Conservation (phyloP, 176 grass and related monocot species). For the Triticum dicoccoides region DNA sequence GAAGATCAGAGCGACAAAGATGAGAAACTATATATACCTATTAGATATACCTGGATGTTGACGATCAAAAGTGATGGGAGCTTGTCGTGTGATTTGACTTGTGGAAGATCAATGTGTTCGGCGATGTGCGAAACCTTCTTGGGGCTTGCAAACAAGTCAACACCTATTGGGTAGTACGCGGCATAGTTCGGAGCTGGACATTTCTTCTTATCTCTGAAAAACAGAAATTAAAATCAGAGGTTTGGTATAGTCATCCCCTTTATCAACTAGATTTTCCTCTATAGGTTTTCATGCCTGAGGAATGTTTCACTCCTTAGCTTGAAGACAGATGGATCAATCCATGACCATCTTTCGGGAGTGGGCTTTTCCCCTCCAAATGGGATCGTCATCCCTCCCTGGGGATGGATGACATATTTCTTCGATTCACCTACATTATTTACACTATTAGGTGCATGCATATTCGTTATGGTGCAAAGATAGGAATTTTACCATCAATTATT, state of each 20-base stretch:
- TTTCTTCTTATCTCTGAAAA: conserved; percentile 92
- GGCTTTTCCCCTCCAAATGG: conserved; percentile 52
- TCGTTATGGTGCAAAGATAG: background rate
- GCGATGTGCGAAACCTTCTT: conserved; percentile 86
- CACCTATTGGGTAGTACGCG: conserved; percentile 89
- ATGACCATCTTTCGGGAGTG: conserved; percentile 64
- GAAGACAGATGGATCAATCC: conserved; percentile 77
- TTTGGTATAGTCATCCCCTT: background rate
- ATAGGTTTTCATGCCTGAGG: conserved; percentile 56
- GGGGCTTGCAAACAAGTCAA: conserved; percentile 80
- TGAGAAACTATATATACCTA: background rate
- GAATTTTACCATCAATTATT: background rate
- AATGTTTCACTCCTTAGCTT: conserved; percentile 91
- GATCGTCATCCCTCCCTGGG: conserved; percentile 66
- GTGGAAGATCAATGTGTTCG: conserved; percentile 85
- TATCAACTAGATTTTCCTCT: background rate
- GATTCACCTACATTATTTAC: conserved; percentile 53
- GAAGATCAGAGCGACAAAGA: background rate
- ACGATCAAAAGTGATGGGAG: conserved; percentile 81
- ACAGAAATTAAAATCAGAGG: background rate
- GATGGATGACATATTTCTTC: conserved; percentile 73
- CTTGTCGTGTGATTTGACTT: conserved; percentile 62
- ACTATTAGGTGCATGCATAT: background rate
- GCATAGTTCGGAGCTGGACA: conserved; percentile 80
- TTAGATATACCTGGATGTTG: conserved; percentile 76